Percentiles rank a stretch among this genome's conserved stretches.
phyloP scores from a whole-genome alignment of 495 filamentous ascomycete genomes.

The Ramalina peruviana region DNA sequence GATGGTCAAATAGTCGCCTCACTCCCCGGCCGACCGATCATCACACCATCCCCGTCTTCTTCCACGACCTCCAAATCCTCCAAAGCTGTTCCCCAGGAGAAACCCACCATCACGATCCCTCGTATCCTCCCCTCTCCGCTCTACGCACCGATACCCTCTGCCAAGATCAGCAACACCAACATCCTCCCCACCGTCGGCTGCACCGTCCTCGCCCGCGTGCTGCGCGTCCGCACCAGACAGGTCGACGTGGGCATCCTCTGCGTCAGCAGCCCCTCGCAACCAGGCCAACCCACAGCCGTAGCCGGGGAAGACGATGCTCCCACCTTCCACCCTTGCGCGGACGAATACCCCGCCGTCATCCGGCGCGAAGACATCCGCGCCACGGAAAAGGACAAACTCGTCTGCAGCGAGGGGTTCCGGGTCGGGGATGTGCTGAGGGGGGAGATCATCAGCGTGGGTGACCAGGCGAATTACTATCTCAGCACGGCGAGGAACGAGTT shows the following conservation, averaged over 20 bases:
- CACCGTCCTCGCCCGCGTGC: conserved; percentile 69
- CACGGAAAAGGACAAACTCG: conserved; percentile 89
- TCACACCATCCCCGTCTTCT: conserved; percentile 18
- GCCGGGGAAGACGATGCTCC: not conserved
- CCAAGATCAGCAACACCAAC: conserved; percentile 39
- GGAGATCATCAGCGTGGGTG: conserved; percentile 78
- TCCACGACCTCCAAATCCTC: conserved; percentile 32
- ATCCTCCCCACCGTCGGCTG: conserved; percentile 69
- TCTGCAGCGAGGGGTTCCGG: conserved; percentile 79
- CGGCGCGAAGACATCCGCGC: conserved; percentile 82
- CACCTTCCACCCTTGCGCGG: conserved; percentile 19
- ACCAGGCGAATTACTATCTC: conserved; percentile 88
- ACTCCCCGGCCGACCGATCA: conserved; percentile 40
- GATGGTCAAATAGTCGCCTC: conserved; percentile 59
- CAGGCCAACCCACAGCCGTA: no score
- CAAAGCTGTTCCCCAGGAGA: conserved; percentile 25
- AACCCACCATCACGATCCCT: conserved; percentile 21
- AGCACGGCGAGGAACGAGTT: conserved; percentile 80
- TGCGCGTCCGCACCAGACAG: conserved; percentile 67
- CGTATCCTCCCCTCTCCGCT: conserved; percentile 24
- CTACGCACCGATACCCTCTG: conserved; percentile 16
- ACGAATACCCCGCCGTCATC: conserved; percentile 39
- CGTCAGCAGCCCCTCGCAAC: not conserved
- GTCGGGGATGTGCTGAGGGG: conserved; percentile 89
- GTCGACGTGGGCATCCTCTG: conserved; percentile 59